Base-by-base conservation (phyloP, 202 grass and related monocot species). In the Elaeis oleifera region DNA sequence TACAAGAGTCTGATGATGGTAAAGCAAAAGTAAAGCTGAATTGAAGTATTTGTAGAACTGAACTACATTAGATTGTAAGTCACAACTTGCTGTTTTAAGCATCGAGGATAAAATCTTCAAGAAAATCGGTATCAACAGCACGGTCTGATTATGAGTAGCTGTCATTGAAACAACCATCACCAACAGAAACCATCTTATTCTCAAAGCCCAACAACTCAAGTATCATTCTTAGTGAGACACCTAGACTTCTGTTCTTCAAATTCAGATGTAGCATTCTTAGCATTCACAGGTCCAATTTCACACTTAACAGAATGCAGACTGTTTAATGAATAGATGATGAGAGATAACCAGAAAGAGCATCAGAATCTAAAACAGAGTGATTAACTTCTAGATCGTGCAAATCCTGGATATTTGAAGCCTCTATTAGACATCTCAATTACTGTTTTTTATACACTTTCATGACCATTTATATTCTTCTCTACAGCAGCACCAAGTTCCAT, bases 11-110 rank as follows among this genome's bases (percentile, higher is more conserved):
- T 64, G 61, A 32, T 58, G 1, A 18, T 23, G 8, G 54, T 53
- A 19, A 6, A 23, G 44, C 22, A 64, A 6, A 13, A 16, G 4
- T 9, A 5, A 50, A 5, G 61, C 26, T 27, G 26, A 27, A 27
- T 5, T 71, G 69, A n/a, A 50, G 23, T 27, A 22, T 65, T 24
- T 19, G 39, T 58, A 18, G n/a, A 60, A 3, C 1, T 64, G 56
- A 63, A 54, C 23, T 1, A 27, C 53, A 51, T 3, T 26, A 17
- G 23, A 32, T 32, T 67, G 25, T 3, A 27, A 27, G 26, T 27
- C 26, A 27, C 70, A 88, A 76, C 69, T 71, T 88, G 13, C 76
- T 74, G 26, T 50, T 25, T 54, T 68, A 56, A 64, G 75, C 84
- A 71, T 58, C 5, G 18, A 76, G 50, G 61, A 88, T 74, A 7